These are phyloP conservation scores for Scheffersomyces titani DNA, from an alignment of 1,139 yeast species.

Conservation along the genomic window DNA sequence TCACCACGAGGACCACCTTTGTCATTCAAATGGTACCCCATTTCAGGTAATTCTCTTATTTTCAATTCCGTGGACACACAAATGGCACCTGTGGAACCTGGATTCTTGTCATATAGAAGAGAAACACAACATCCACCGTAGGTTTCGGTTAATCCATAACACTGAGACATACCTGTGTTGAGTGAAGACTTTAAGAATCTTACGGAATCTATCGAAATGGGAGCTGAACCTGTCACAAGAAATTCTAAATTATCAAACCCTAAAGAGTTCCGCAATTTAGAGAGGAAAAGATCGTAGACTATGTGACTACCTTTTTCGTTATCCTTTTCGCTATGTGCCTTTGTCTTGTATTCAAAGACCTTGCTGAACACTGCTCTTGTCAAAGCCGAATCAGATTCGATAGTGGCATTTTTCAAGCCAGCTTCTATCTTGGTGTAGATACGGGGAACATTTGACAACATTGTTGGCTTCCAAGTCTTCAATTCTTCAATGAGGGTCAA, in stretches of 20 bases:
- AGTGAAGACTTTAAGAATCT: slow-evolving; percentile 63
- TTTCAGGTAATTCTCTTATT: slow-evolving; percentile 65
- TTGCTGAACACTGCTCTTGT: slow-evolving; percentile 11
- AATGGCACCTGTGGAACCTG: slow-evolving; percentile 68
- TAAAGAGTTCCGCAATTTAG: slow-evolving; percentile 53
- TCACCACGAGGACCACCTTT: slow-evolving; percentile 27
- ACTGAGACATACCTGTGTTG: slow-evolving; percentile 62
- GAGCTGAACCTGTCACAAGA: slow-evolving; percentile 71
- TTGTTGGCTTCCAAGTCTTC: slow-evolving; percentile 53
- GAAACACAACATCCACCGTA: slow-evolving; percentile 62
- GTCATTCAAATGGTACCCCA: slow-evolving; percentile 56
- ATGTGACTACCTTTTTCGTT: slow-evolving; percentile 27
- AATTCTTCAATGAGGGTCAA: slow-evolving; percentile 57
- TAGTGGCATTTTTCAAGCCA: slow-evolving; percentile 45
- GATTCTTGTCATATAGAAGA: slow-evolving; percentile 42
- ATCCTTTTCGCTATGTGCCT: slow-evolving; percentile 18
- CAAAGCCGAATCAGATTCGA: slow-evolving; percentile 19
- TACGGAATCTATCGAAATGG: slow-evolving; percentile 62
- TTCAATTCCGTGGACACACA: slow-evolving; percentile 56
- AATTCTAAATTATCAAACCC: slow-evolving; percentile 55
- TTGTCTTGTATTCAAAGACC: slow-evolving; percentile 18
- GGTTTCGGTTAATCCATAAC: slow-evolving; percentile 79
- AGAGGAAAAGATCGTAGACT: slow-evolving; percentile 53
- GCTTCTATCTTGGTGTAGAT: slow-evolving; percentile 63
- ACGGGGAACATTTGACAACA: slow-evolving; percentile 63